A percentile compares a stretch with the other conserved stretches of the same genome.
Conservation (phyloP, 805 yeast species). For the Maudiozyma turicensis region DNA sequence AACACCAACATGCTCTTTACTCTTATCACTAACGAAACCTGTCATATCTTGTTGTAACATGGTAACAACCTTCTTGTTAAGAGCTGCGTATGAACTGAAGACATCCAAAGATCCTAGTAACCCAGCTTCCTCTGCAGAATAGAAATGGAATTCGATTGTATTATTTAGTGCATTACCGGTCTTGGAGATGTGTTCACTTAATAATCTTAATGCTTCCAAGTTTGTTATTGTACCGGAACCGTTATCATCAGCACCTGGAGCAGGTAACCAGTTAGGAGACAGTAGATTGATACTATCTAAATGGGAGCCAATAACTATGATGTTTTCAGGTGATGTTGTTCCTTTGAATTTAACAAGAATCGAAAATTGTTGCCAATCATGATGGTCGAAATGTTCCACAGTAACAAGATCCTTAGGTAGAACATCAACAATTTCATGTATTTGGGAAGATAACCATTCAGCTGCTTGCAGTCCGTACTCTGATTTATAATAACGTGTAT, state of each 20-base stretch:
- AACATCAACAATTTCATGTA: conserved; percentile 26
- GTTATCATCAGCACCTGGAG: conserved; percentile 96
- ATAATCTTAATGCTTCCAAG: conserved; percentile 62
- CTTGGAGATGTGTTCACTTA: conserved; percentile 29
- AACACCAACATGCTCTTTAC: conserved; percentile 65
- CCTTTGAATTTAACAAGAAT: conserved; percentile 60
- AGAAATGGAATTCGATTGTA: conserved; percentile 86
- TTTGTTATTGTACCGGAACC: conserved; percentile 80
- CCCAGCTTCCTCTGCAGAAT: conserved; percentile 93
- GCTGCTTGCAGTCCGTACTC: conserved; percentile 63
- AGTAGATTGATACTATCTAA: conserved; percentile 74
- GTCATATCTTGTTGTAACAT: conserved; percentile 96
- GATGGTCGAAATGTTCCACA: conserved; percentile 47
- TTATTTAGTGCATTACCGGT: conserved; percentile 45
- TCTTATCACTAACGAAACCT: conserved; percentile 52
- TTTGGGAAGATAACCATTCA: conserved; percentile 50
- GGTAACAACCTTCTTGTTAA: conserved; percentile 49
- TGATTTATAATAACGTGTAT: conserved; percentile 68
- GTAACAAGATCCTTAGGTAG: conserved; percentile 31
- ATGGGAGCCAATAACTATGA: conserved; percentile 79
- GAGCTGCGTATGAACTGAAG: conserved; percentile 41
- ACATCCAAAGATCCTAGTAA: conserved; percentile 77
- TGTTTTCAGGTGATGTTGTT: conserved; percentile 28
- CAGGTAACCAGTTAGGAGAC: conserved; percentile 55
- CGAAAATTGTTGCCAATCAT: conserved; percentile 69